Base-by-base conservation (phyloP, 140 eudicot species). In the Ambrosia hybrid region DNA sequence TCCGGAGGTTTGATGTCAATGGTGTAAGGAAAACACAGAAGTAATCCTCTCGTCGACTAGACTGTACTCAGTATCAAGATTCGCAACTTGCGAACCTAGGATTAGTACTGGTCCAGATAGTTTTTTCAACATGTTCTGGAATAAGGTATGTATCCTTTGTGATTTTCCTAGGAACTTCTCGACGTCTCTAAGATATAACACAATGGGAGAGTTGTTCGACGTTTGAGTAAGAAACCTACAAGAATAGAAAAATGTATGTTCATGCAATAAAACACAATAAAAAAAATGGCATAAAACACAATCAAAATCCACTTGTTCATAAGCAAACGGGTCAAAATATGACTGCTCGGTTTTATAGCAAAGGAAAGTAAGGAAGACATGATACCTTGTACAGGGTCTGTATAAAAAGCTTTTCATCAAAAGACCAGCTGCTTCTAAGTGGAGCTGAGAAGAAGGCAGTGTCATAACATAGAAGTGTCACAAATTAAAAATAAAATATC, bases 351-450 rank as follows among this genome's bases (percentile, higher is more conserved):
- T 36, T 62, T 13, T 5, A 17, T 56, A 52, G 63, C 3, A 34
- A 65, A 63, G 65, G 38, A 72, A 34, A 7, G 33, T 6, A 13
- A 46, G 26, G 58, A 21, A 63, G 65, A 43, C 33, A 39, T 59
- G 48, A 57, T 80, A 92, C 98, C 97, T 86, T 93, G 82, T 93
- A 93, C 57, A 93, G 80, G 72, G 98, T 83, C 74, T 93, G 93
- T 48, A 93, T 73, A 55, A 93, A 80, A 66, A 87, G 86, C 89
- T 93, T 93, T 41, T 93, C 97, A 56, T 93, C 97, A 51, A 93
- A 87, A 56, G 91, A 81, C 95, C 90, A 88, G 85, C 91, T 90
- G 86, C 88, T 81, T 79, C 84, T 86, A 74, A 85, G 92, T 33
- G 91, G 89, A 80, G 95, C 98, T 89, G 89, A 70, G 74, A 83